Base-by-base conservation (phyloP, 2,329 filamentous ascomycete genomes). In the Stagonosporopsis chrysanthemi region DNA sequence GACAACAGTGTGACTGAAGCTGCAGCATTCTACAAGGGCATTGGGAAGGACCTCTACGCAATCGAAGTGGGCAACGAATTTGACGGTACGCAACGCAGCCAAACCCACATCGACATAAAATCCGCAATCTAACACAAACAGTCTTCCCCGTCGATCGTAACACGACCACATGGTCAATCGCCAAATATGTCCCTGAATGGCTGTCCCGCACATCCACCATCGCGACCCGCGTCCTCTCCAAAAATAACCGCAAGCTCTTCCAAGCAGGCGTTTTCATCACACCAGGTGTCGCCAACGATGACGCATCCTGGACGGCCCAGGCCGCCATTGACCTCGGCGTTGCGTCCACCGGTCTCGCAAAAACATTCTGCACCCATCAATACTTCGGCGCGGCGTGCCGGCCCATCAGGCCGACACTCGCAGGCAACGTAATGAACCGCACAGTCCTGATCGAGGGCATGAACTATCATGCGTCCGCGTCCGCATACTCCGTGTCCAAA, bases 341-440 rank as follows among this genome's bases (percentile, higher is more conserved):
- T 31, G 15, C 44, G 19, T 60, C 56, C 11, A 60, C 38, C 3
- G 47, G 47, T 8, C 52, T 48, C 3, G 58, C 58, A 23, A 61
- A 56, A n/a, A 65, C 63, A 15, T 65, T 55, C 28, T 65, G 61
- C 47, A 62, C 61, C 3, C 63, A 65, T 33, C 56, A 65, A 23
- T 65, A 63, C 43, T 63, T 65, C n/a, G 61, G 62, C 19, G 60
- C 56, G 17, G 56, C 56, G 12, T 64, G 62, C 38, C 26, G 52
- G 31, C 60, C 62, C 40, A 54, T 60, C 12, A 60, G 61, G 28
- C 62, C 62, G 2, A 88, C 86, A 0, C 80, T 89, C 0, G 84
- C 85, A 69, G 80, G 80, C n/a, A 87, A 85, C 0, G 76, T 89
- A 2, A 84, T 89, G 83, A 89, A 88, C 75, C 86, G 88, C 73